Base-by-base conservation (phyloP, 768 basidiomycete genomes). In the Lactarius sanguifluus region DNA sequence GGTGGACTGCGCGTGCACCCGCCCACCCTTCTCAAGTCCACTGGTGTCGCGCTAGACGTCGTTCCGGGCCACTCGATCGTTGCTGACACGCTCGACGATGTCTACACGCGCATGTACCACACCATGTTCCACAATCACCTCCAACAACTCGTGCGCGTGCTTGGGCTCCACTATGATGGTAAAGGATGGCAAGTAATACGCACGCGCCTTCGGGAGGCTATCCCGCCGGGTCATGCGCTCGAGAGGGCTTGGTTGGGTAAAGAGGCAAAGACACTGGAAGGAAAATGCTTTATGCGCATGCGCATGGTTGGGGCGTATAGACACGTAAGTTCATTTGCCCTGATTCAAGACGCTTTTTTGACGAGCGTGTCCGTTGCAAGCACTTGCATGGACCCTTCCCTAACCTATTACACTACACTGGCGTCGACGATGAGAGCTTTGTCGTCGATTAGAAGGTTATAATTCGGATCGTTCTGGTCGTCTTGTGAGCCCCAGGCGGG, bases 241-340 rank as follows among this genome's bases (percentile, higher is more conserved):
- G 79, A 81, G 65, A 72, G 73, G n/a, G 78, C 82, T 16, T 86
- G 84, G 85, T 74, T 85, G 59, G 78, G 80, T 15, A 78, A 80
- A 23, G 81, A 81, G 40, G 77, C 76, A 43, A 81, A 77, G 69
- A 83, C 80, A 6, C 71, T 86, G 41, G 80, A 81, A 15, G 83
- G 82, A 3, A 85, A 85, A 71, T 85, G 84, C 70, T 84, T 83
- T 72, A 76, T 86, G 73, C 79, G 84, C 28, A 86, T 85, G 84
- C 77, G 84, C 63, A 81, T 85, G 78, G 78, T 81, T 41, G 83
- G 80, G 57, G 82, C 82, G 81, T 82, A 83, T 76, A 76, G 83
- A 73, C 81, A 81, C 71, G 84, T 85, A 70, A 78, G 83, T 80
- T 16, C 45, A 28, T 28, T 30, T 50, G 10, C 63, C 60, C 55